Base-by-base conservation (phyloP, 2,329 filamentous ascomycete species). In the Colletotrichum lindemuthianum region DNA sequence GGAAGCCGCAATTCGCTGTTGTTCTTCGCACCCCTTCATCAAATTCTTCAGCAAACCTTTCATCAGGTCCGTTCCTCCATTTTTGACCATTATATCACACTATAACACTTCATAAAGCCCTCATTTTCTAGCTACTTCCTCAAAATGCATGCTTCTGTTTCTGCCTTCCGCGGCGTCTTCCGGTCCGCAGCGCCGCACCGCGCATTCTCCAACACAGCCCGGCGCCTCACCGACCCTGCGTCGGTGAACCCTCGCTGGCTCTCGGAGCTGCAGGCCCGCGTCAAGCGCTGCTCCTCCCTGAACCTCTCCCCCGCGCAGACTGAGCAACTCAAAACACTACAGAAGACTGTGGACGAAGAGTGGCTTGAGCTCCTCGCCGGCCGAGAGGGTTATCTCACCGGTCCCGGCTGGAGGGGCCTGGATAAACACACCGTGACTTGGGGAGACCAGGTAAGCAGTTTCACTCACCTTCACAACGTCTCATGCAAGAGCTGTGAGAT, bases 351-450 rank as follows among this genome's bases (percentile, higher is more conserved):
- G 9, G 52, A 64, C 51, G 60, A 63, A 3, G 68, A 92, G 68
- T 96, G 92, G 92, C 81, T 90, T 47, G 86, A 87, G 69, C 78
- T 96, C 60, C 78, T 91, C 36, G 91, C 89, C 0, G 92, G 91
- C 1, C 88, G 88, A 61, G 90, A 95, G 71, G 92, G 92, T 0
- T 96, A 88, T 74, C 76, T 96, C 67, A 91, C 89, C 0, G 84
- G 82, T 10, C 60, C 64, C 45, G 81, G 83, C 64, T 83, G 85
- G 69, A 82, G 87, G 54, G 86, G 91, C 0, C 73, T 95, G 39
- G 86, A 87, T 67, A 80, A 84, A 57, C 88, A 92, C 65, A 82
- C 84, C 68, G 89, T 96, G 32, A 88, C 87, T 0, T 96, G 92
- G 92, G 93, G 93, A 36, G 93, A 97, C 75, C 92, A 93, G 90